Evolutionary conservation across 169 alveolate genomes (phyloP).

Genomic region (Cryptosporidium xiaoi): DNA sequence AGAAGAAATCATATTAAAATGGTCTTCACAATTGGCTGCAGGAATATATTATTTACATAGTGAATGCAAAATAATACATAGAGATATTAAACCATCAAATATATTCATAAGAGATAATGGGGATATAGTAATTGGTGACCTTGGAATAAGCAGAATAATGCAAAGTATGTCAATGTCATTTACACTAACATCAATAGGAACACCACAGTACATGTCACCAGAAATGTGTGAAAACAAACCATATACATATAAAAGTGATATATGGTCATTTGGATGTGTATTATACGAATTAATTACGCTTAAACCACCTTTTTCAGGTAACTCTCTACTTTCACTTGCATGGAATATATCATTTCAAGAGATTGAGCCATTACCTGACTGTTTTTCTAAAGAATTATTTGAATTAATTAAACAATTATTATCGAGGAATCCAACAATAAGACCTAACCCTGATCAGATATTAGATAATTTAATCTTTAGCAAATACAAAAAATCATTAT

Average conservation of each 20-base stretch:
- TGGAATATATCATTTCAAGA: constrained; percentile 73
- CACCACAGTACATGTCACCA: constrained; percentile 92
- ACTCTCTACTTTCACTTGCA: constrained; percentile 75
- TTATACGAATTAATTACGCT: constrained; percentile 91
- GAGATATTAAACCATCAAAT: constrained; percentile 90
- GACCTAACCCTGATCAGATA: constrained; percentile 54
- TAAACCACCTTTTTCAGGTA: constrained; percentile 89
- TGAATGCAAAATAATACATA: constrained; percentile 85
- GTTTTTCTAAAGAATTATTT: constrained; percentile 49
- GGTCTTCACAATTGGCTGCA: constrained; percentile 87
- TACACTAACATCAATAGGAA: constrained; percentile 90
- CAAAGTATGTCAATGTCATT: constrained; percentile 84
- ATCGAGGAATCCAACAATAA: constrained; percentile 44
- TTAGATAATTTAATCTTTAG: not conserved
- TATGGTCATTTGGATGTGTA: constrained; percentile 95
- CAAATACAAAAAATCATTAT: not conserved
- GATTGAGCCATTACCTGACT: constrained; percentile 53
- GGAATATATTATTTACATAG: constrained; percentile 88
- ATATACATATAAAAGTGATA: constrained; percentile 91
- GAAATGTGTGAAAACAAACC: constrained; percentile 91
- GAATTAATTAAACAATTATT: constrained; percentile 26
- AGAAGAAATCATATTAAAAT: constrained; percentile 86
- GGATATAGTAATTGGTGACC: constrained; percentile 90
- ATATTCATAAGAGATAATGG: constrained; percentile 86
- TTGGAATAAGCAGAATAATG: constrained; percentile 90